Evolutionary conservation across 192 early-diverging fungal species (phyloP).

Genomic region (Obelidium mucronatum): DNA sequence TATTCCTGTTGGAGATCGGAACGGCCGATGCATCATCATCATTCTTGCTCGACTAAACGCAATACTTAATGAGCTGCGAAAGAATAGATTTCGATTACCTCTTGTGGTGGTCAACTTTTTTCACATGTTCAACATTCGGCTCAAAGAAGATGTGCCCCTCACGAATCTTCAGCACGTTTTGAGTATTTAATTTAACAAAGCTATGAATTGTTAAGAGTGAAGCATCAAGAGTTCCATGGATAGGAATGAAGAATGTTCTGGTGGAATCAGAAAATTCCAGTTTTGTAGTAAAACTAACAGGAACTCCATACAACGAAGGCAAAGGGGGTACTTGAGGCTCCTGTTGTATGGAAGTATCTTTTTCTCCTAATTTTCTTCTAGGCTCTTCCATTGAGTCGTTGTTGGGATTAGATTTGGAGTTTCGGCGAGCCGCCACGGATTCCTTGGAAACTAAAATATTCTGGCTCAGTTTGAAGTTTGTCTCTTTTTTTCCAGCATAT

Average conservation of each 20-base stretch:
- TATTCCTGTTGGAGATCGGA: slow-evolving; percentile 52
- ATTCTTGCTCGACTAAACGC: slow-evolving; percentile 36
- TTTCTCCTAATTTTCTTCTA: neutral
- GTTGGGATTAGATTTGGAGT: too few relatives aligned
- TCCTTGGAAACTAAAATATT: neutral
- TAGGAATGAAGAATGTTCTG: slow-evolving; percentile 50
- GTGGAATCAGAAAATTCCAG: slow-evolving; percentile 46
- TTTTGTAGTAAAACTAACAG: slow-evolving; percentile 55
- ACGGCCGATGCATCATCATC: slow-evolving; percentile 34
- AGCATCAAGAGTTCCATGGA: slow-evolving; percentile 53
- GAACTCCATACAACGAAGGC: slow-evolving; percentile 17
- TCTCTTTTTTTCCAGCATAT: neutral
- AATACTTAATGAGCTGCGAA: neutral
- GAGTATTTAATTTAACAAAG: slow-evolving; percentile 29
- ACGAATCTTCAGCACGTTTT: slow-evolving; percentile 1
- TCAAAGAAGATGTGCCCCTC: slow-evolving; percentile 36
- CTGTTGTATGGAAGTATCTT: too few relatives aligned
- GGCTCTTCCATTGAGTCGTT: too few relatives aligned
- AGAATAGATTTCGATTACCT: slow-evolving; percentile 10
- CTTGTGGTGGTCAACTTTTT: slow-evolving; percentile 37
- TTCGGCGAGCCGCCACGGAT: too few relatives aligned
- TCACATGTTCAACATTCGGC: slow-evolving; percentile 14
- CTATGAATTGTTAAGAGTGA: slow-evolving; percentile 46
- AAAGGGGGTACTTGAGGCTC: too few relatives aligned
- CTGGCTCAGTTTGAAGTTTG: neutral